Evolutionary conservation across 176 grass and related monocot genomes (phyloP).

Genomic region (Microstegium vimineum): DNA sequence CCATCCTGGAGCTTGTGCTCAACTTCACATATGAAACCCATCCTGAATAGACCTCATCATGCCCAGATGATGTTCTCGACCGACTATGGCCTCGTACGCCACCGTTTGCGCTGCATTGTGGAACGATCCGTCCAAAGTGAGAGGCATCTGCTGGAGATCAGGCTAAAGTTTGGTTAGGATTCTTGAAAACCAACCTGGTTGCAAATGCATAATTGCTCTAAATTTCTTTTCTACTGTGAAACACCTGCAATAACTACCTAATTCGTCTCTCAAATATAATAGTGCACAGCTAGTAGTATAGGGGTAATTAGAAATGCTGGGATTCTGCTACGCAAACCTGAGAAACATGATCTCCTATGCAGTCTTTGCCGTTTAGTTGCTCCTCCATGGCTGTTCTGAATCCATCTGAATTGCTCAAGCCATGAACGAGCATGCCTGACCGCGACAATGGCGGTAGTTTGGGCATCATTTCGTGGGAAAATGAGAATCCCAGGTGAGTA

Average conservation of each 20-base stretch:
- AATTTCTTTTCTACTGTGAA: neutral
- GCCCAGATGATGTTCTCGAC: neutral
- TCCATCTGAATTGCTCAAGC: constrained; percentile 28
- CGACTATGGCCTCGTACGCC: neutral
- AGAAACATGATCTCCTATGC: constrained; percentile 32
- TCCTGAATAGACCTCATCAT: constrained; percentile 12
- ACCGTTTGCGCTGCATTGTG: neutral
- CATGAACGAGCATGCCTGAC: constrained; percentile 35
- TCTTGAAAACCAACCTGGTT: neutral
- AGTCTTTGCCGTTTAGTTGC: constrained; percentile 24
- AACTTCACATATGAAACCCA: constrained; percentile 29
- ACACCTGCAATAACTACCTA: neutral
- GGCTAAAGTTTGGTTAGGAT: neutral
- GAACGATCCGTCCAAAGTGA: constrained; percentile 10
- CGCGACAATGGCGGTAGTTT: constrained; percentile 27
- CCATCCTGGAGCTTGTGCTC: neutral
- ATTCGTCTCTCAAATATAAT: neutral
- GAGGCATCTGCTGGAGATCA: constrained; percentile 23
- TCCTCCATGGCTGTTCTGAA: constrained; percentile 36
- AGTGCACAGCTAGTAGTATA: too few species aligned
- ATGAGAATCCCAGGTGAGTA: constrained; percentile 50
- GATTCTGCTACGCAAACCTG: constrained; percentile 30
- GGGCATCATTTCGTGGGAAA: constrained; percentile 47
- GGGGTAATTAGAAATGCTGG: neutral
- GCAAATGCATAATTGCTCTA: neutral